Percentiles rank a stretch among this genome's conserved stretches.
These are phyloP conservation scores for Starmerella cellae DNA, from an alignment of 805 yeast species.

Conservation along the genomic window DNA sequence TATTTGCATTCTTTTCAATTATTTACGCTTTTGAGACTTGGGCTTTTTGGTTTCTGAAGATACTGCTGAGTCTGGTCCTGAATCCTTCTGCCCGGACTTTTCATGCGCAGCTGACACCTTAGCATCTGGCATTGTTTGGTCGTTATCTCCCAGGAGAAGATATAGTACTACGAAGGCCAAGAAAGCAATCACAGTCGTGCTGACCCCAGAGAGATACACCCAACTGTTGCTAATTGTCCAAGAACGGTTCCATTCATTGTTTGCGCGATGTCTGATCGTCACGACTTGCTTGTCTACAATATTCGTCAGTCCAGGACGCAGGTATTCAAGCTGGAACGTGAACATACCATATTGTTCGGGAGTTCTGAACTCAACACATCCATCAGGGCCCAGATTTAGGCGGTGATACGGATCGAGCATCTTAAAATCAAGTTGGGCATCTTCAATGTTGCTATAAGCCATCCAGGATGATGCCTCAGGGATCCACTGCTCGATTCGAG, in stretches of 20 bases:
- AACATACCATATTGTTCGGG: constrained; percentile 98
- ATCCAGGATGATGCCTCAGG: constrained; percentile 43
- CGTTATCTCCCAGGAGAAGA: no score
- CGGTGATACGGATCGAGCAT: constrained; percentile 95
- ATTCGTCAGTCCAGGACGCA: constrained; percentile 61
- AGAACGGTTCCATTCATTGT: constrained; percentile 84
- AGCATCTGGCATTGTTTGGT: no score
- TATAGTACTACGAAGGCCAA: no score
- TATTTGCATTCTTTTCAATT: no score
- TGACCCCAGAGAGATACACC: constrained; percentile 69
- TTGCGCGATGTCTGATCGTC: constrained; percentile 85
- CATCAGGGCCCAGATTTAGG: constrained; percentile 38
- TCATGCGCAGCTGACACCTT: no score
- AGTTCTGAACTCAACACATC: constrained; percentile 42
- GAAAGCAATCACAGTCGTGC: constrained; percentile 63
- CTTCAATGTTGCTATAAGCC: constrained; percentile 45
- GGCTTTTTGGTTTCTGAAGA: no score
- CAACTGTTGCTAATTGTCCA: constrained; percentile 90
- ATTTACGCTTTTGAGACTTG: background rate
- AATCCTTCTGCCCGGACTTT: no score
- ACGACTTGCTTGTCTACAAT: constrained; percentile 54
- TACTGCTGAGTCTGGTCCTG: background rate
- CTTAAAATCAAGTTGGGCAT: constrained; percentile 68
- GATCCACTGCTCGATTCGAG: constrained; percentile 33
- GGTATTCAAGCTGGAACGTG: constrained; percentile 67